These are phyloP conservation scores for Lasiosphaeria miniovina DNA, from an alignment of 495 filamentous ascomycete species.

Conservation along the genomic window DNA sequence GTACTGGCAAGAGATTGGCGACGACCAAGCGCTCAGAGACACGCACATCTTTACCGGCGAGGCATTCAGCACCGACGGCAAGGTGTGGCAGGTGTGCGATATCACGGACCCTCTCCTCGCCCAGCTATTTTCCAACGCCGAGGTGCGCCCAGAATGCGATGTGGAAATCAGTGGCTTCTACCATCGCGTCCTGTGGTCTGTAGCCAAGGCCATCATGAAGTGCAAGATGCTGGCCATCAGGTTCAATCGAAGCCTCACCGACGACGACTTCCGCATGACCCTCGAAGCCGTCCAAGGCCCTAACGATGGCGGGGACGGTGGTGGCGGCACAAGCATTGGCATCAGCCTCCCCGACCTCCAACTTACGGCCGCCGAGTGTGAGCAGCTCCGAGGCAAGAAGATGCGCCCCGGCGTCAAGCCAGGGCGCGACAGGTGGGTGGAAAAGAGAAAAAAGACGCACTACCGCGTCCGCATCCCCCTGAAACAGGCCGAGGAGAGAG, in stretches of 20 bases:
- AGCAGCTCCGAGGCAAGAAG: constrained; percentile 29
- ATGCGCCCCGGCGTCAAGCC: constrained; percentile 24
- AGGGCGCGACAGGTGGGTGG: constrained; percentile 21
- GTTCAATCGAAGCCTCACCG: constrained; percentile 41
- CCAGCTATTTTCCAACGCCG: constrained; percentile 47
- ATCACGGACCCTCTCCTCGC: constrained; percentile 73
- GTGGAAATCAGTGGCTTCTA: constrained; percentile 75
- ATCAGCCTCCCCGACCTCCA: constrained; percentile 53
- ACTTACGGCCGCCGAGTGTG: constrained; percentile 44
- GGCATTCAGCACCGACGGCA: constrained; percentile 64
- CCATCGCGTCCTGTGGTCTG: constrained; percentile 69
- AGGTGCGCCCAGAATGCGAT: constrained; percentile 51
- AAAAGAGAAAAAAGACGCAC: constrained; percentile 27
- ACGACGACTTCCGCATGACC: constrained; percentile 49
- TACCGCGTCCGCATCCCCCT: constrained; percentile 41
- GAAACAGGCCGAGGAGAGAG: constrained; percentile 29
- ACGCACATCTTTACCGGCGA: constrained; percentile 82
- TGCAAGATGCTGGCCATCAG: constrained; percentile 64
- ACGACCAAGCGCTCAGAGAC: constrained; percentile 36
- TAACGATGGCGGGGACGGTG: constrained; percentile 34
- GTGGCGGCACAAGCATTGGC: constrained; percentile 39
- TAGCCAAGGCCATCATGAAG: constrained; percentile 81
- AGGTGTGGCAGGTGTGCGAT: constrained; percentile 92
- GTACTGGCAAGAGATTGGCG: constrained; percentile 33
- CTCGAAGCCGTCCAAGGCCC: constrained; percentile 37